These are phyloP conservation scores for Colletotrichum sp. DNA, from an alignment of 2,329 filamentous ascomycete species.

Conservation along the genomic window DNA sequence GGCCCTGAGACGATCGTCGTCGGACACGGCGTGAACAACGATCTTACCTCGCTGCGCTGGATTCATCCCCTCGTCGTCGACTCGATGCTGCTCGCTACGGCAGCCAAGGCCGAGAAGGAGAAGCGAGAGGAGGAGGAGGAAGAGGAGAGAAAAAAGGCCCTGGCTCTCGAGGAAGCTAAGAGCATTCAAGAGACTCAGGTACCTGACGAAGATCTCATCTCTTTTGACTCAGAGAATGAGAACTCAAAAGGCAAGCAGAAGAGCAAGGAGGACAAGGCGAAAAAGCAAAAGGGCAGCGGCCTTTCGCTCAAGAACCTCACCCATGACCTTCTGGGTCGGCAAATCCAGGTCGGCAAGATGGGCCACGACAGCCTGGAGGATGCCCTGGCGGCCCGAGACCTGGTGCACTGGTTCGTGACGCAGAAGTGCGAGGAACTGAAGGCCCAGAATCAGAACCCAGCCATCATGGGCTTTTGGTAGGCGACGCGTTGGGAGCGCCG, in stretches of 20 bases:
- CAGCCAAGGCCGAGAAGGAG: slow-evolving; percentile 9
- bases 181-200: neutral
- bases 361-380: slow-evolving; percentile 52
- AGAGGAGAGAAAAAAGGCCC: slow-evolving; percentile 7
- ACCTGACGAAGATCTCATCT: neutral
- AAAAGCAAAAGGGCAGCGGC: neutral
- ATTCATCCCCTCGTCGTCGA: slow-evolving; percentile 51
- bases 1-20: slow-evolving; percentile 52
- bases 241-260: slow-evolving; percentile 4
- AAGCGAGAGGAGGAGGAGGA: slow-evolving; percentile 16
- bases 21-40: slow-evolving; percentile 47
- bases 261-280: slow-evolving; percentile 18
- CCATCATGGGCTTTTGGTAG: neutral
- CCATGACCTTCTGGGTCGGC: slow-evolving; percentile 37
- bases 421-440: neutral
- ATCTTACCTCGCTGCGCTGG: slow-evolving; percentile 52
- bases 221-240: neutral
- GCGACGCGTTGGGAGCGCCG: neutral
- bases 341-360: slow-evolving; percentile 39
- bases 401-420: slow-evolving; percentile 42
- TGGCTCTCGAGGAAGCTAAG: neutral
- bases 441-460: neutral
- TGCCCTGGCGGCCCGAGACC: slow-evolving; percentile 45
- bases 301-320: slow-evolving; percentile 42
- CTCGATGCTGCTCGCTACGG: slow-evolving; percentile 41